phyloP scores from a whole-genome alignment of 495 filamentous ascomycete species.

The Amniculicola lignicola region DNA sequence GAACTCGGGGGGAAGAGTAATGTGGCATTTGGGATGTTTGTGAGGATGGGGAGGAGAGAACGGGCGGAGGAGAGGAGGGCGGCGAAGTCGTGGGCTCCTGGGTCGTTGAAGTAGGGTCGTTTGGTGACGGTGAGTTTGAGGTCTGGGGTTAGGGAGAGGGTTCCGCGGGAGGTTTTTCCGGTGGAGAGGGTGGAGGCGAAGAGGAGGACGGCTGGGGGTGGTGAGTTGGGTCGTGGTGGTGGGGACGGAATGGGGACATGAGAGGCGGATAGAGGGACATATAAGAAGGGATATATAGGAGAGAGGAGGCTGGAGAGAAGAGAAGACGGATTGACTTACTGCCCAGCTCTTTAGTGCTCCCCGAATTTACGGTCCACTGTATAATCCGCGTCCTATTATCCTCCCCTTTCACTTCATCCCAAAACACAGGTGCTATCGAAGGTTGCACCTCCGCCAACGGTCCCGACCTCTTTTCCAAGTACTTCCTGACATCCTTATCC shows the following conservation, averaged over 20 bases:
- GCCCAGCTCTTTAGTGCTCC: no score
- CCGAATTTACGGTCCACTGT: background rate
- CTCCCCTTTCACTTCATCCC: background rate
- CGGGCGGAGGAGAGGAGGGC: background rate
- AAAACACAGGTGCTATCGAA: background rate
- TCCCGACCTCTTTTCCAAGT: background rate
- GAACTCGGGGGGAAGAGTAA: background rate
- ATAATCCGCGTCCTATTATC: background rate
- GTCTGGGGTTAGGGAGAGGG: background rate
- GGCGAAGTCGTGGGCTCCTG: background rate
- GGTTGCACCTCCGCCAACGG: background rate
- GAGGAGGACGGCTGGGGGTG: background rate
- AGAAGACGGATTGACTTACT: no score
- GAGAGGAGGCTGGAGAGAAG: no score
- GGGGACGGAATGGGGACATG: no score
- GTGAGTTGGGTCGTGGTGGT: no score
- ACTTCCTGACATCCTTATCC: background rate
- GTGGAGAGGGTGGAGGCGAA: background rate
- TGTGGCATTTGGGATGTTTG: background rate
- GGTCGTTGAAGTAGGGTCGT: slow-evolving; percentile 13
- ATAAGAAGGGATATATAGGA: no score
- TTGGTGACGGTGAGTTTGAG: background rate
- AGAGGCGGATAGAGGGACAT: no score
- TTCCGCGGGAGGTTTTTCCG: background rate
- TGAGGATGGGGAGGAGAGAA: background rate